Conservation (phyloP, 1,139 yeast species). For the Candida sanyaensis region DNA sequence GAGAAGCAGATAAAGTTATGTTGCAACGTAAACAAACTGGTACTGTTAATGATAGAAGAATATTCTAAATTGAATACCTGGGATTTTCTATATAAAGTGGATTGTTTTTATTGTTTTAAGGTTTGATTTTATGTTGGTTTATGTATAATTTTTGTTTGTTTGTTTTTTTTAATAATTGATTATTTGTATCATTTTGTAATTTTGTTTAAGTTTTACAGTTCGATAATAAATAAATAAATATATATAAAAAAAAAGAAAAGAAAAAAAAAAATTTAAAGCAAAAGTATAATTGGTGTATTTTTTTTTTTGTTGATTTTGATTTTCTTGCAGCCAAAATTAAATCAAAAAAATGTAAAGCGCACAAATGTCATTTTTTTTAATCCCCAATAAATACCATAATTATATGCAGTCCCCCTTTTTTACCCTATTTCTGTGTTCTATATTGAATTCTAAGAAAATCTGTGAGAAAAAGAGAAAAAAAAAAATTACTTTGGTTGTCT, state of each 20-base stretch:
- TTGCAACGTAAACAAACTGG: conserved; percentile 24
- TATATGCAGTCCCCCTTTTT: neutral
- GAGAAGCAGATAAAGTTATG: conserved; percentile 28
- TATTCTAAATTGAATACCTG: conserved; percentile 8
- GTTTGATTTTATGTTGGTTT: neutral
- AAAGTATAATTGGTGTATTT: too few species aligned
- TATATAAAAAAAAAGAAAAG: too few species aligned
- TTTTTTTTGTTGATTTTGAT: too few species aligned
- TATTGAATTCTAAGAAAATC: neutral
- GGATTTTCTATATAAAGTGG: too few species aligned
- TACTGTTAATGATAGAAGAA: conserved; percentile 21
- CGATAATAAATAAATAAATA: too few species aligned
- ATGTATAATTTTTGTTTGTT: neutral
- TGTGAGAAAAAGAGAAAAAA: neutral
- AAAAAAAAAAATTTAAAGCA: too few species aligned
- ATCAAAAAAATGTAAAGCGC: too few species aligned
- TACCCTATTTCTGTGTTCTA: neutral
- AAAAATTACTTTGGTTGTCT: neutral
- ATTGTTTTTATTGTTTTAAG: too few species aligned
- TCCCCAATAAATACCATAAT: neutral
- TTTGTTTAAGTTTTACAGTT: too few species aligned
- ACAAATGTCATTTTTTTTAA: neutral
- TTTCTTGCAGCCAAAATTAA: conserved; percentile 4
- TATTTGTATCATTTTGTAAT: too few species aligned
- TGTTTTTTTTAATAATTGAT: neutral